phyloP scores from a whole-genome alignment of 495 filamentous ascomycete species.

The Poronia punctata region DNA sequence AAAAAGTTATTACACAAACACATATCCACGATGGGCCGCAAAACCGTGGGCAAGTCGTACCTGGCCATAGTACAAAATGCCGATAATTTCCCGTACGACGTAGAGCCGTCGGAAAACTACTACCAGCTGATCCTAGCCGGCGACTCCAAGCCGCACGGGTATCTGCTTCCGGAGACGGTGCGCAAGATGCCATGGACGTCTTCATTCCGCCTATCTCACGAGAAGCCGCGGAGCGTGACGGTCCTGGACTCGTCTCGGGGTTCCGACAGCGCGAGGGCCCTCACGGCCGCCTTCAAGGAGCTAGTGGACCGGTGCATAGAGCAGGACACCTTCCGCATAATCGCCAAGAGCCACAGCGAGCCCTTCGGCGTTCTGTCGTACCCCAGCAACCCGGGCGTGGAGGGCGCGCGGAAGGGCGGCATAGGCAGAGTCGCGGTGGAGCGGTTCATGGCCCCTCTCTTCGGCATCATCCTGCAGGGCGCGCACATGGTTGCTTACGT shows the following conservation, averaged over 20 bases:
- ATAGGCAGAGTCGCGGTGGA: constrained; percentile 31
- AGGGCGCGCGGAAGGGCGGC: not conserved
- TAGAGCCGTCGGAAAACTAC: constrained; percentile 13
- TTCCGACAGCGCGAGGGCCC: constrained; percentile 10
- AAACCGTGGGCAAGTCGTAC: constrained; percentile 7
- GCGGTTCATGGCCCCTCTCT: constrained; percentile 39
- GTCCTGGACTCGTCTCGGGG: constrained; percentile 24
- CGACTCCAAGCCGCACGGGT: constrained; percentile 35
- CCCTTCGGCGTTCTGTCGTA: constrained; percentile 31
- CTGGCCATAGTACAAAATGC: constrained; percentile 11
- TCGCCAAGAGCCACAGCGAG: constrained; percentile 39
- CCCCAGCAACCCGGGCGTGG: constrained; percentile 29
- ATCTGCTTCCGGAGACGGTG: constrained; percentile 34
- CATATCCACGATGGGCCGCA: constrained; percentile 8
- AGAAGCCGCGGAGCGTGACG: constrained; percentile 20
- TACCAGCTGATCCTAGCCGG: constrained; percentile 29
- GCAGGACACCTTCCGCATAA: constrained; percentile 29
- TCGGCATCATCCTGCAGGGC: constrained; percentile 44
- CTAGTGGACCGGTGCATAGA: constrained; percentile 31
- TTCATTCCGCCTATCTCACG: constrained; percentile 29
- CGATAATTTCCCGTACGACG: constrained; percentile 21
- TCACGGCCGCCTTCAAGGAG: constrained; percentile 27
- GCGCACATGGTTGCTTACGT: constrained; percentile 47
- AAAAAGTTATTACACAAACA: no score
- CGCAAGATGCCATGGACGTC: constrained; percentile 39